Conservation (phyloP, 2,329 filamentous ascomycete genomes). For the Boeremia exigua region DNA sequence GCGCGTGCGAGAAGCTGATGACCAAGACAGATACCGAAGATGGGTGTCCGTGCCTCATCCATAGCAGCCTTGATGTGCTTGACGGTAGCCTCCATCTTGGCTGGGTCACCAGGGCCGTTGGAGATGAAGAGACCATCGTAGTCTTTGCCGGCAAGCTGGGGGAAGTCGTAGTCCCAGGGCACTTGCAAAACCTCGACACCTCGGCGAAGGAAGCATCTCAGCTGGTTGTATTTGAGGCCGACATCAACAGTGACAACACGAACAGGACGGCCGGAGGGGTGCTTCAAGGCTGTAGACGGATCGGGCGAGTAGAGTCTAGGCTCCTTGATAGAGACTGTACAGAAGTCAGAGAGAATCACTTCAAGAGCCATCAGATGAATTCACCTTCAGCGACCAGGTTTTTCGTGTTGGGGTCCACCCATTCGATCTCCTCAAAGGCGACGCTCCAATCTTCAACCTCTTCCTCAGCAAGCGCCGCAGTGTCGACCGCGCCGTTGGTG, state of each 20-base stretch:
- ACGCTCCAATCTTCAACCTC: slow-evolving; percentile 52
- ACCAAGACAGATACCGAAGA: slow-evolving; percentile 96
- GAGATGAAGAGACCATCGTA: slow-evolving; percentile 98
- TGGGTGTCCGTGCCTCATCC: slow-evolving; percentile 78
- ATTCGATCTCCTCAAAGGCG: slow-evolving; percentile 80
- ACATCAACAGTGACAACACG: slow-evolving; percentile 94
- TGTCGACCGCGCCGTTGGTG: slow-evolving; percentile 48
- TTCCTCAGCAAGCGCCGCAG: slow-evolving; percentile 41
- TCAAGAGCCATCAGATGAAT: slow-evolving; percentile 34
- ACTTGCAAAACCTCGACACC: slow-evolving; percentile 94
- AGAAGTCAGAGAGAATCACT: slow-evolving; percentile 28
- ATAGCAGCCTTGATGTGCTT: slow-evolving; percentile 79
- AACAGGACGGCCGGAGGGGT: slow-evolving; percentile 85
- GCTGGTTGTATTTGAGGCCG: slow-evolving; percentile 97
- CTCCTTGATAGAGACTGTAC: slow-evolving; percentile 81
- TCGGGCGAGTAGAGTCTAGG: slow-evolving; percentile 86
- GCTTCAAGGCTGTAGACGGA: slow-evolving; percentile 73
- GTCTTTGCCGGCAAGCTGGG: slow-evolving; percentile 74
- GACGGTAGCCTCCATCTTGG: slow-evolving; percentile 80
- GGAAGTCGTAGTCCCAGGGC: slow-evolving; percentile 95
- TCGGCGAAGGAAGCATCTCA: slow-evolving; percentile 87
- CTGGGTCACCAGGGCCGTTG: slow-evolving; percentile 95
- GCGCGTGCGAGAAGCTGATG: slow-evolving; percentile 92
- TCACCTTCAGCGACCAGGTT: slow-evolving; percentile 96
- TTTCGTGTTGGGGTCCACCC: slow-evolving; percentile 89